phyloP scores from a whole-genome alignment of 2,329 filamentous ascomycete genomes.

The Botrytis cinerea region DNA sequence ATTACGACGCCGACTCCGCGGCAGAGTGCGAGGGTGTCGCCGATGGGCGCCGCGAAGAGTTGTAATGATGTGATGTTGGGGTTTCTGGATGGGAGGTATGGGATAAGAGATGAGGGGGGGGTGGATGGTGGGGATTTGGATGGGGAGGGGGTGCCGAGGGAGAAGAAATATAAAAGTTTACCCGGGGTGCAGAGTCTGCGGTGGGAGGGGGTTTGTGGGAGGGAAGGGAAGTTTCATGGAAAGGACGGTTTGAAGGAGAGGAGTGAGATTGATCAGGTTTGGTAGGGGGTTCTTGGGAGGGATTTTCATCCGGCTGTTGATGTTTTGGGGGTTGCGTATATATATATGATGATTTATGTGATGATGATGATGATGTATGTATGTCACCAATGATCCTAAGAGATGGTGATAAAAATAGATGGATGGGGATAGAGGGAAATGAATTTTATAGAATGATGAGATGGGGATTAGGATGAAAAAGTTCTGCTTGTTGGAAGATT shows the following conservation, averaged over 20 bases:
- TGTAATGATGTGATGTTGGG: constrained; percentile 1
- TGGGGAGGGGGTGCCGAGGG: not conserved
- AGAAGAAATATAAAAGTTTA: constrained; percentile 11
- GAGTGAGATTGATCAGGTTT: constrained; percentile 4
- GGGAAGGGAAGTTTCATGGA: not conserved
- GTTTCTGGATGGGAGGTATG: not conserved
- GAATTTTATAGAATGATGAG: not conserved
- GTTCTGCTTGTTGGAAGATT: not conserved
- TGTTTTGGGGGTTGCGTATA: not conserved
- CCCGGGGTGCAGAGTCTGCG: not conserved
- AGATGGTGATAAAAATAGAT: not conserved
- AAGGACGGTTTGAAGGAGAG: not conserved
- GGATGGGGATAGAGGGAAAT: not conserved
- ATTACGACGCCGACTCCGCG: constrained; percentile 2
- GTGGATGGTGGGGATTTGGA: too few relatives aligned
- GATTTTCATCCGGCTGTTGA: not conserved
- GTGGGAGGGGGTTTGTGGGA: not conserved
- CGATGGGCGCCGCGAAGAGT: not conserved
- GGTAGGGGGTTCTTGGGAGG: not conserved
- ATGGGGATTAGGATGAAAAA: not conserved
- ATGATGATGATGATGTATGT: not conserved
- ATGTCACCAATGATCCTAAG: not conserved
- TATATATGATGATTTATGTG: not conserved
- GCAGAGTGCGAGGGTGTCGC: not conserved
- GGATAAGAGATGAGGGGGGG: too few relatives aligned